Evolutionary conservation across 306 rosid species (phyloP), one percentile per base, ranked within the genome.

Genomic region (Mimosa bimucronata): DNA sequence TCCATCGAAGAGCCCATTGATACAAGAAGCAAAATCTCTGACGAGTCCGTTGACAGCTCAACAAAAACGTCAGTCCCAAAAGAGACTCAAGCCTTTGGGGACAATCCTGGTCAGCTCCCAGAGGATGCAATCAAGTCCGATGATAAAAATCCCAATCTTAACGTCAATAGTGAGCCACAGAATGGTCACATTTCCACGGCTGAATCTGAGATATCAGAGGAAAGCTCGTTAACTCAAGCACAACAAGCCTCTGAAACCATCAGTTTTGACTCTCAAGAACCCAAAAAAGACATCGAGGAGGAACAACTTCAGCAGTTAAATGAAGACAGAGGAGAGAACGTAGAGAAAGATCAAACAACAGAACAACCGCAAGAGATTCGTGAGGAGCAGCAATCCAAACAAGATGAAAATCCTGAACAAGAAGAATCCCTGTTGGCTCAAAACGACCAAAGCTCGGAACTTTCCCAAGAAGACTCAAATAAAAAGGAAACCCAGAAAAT

Each of bases 71-170:
- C 38, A 2, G 77, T 26, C 23, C 79, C 78, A n/a, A 83, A 82
- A n/a, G 80, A 76, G 16, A 34, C 75, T 0, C 37, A 84, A 0
- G 25, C 83, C 0, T 89, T 74, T 10, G 98, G 92, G 61, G 98
- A 93, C 80, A 91, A 87, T 74, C 93, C 97, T 2, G 91, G 94
- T 4, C 88, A 91, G 57, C 94, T 93, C 26, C 97, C 98, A 0
- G 91, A 86, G 2, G 98, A 93, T 58, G 94, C 97, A 55, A 87
- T 92, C n/a, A 86, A 83, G 74, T 50, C 77, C 1, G 90, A 84
- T 28, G 90, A 88, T 0, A 48, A 19, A 8, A 61, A 62, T 60
- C 41, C 69, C 26, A 77, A 42, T 9, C 16, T 16, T 23, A 66
- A 68, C 25, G 38, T 21, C 9, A 34, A 60, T 5, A 28, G 23